Conservation (phyloP, 352 stramenopile genomes). For the Phytopythium litorale region DNA sequence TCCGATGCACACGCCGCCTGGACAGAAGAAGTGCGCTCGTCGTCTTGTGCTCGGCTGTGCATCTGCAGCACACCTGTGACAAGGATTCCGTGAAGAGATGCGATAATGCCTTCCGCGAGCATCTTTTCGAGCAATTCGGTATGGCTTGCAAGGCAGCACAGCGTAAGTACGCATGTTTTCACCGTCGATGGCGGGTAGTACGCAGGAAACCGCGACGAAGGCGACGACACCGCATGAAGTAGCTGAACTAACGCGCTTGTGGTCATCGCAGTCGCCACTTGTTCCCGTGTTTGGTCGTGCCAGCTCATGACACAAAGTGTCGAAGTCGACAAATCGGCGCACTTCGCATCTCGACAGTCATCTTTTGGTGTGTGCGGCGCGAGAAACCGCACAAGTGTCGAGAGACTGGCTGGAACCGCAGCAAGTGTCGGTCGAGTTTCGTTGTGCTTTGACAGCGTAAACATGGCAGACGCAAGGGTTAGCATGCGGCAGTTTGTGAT, state of each 20-base stretch:
- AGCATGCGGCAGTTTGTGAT: not conserved
- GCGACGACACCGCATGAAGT: not conserved
- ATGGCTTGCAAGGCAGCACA: conserved; percentile 51
- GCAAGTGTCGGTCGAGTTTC: conserved; percentile 40
- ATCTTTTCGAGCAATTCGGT: conserved; percentile 38
- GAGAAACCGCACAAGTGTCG: conserved; percentile 33
- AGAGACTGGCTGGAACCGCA: conserved; percentile 23
- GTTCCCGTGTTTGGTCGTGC: conserved; percentile 44
- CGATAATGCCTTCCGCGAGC: conserved; percentile 38
- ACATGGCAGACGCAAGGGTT: conserved; percentile 45
- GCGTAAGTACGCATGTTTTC: conserved; percentile 49
- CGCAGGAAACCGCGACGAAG: not conserved
- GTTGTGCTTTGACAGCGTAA: conserved; percentile 43
- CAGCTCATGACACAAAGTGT: conserved; percentile 56
- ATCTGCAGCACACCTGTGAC: not conserved
- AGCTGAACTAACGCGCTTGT: conserved; percentile 1
- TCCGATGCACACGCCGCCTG: conserved; percentile 11
- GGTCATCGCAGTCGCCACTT: conserved; percentile 8
- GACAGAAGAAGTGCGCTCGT: no score
- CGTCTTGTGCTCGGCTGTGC: not conserved
- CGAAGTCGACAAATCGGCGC: conserved; percentile 34
- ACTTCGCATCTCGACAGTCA: conserved; percentile 23
- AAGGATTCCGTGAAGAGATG: conserved; percentile 35
- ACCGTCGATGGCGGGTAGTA: conserved; percentile 19
- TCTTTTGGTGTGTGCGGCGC: conserved; percentile 16